Evolutionary conservation across 805 yeast species (phyloP).

Genomic region (Isabelozyma gotoi): DNA sequence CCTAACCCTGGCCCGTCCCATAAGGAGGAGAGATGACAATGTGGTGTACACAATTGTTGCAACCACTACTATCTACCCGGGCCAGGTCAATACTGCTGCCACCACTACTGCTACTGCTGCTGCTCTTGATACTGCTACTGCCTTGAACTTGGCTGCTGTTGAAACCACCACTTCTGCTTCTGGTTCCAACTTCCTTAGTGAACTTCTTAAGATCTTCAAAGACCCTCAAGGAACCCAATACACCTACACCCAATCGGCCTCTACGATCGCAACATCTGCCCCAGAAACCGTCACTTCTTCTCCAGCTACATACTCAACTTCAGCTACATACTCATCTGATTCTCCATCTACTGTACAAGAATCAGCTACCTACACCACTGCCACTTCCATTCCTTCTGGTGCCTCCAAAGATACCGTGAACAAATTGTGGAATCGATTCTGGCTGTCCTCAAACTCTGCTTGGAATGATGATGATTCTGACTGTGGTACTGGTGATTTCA

Average conservation of each 20-base stretch:
- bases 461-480: conserved; percentile 18
- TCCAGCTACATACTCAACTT: neutral
- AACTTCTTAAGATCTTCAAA: neutral
- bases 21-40: neutral
- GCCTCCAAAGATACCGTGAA: conserved; percentile 4
- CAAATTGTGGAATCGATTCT: conserved; percentile 20
- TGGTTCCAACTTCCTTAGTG: neutral
- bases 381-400: neutral
- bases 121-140: neutral
- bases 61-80: neutral
- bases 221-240: neutral
- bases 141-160: neutral
- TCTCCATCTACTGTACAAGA: neutral
- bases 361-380: neutral
- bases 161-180: neutral
- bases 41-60: neutral
- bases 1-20: neutral
- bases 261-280: neutral
- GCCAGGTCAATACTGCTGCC: neutral
- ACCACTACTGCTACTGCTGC: neutral
- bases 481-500: conserved; percentile 11
- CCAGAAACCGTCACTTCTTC: neutral
- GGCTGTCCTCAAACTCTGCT: conserved; percentile 11
- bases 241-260: neutral
- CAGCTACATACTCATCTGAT: neutral